Percentiles rank a stretch among this genome's conserved stretches.
phyloP scores from a whole-genome alignment of 164 flowering plant genomes.

The Piper betle region DNA sequence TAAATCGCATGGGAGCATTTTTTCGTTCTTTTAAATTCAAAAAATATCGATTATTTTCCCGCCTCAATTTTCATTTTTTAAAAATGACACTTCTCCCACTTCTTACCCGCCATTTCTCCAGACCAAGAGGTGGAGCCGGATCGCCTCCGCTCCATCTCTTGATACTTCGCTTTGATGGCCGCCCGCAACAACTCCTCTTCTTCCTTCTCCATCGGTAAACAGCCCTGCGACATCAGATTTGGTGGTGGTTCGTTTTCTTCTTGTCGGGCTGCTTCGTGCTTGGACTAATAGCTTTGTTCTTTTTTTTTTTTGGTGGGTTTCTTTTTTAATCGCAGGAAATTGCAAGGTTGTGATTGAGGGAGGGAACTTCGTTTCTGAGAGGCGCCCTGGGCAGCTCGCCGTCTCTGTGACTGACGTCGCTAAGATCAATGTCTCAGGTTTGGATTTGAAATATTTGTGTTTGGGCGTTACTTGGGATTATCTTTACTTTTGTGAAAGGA shows the following conservation, averaged over 20 bases:
- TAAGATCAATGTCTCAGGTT: slow-evolving; percentile 42
- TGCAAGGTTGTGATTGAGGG: slow-evolving; percentile 43
- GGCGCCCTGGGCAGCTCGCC: slow-evolving; percentile 13
- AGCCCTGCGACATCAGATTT: not conserved
- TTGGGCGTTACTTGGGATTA: not conserved
- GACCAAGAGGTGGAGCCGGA: no score
- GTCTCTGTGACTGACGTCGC: slow-evolving; percentile 23
- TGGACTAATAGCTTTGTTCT: not conserved
- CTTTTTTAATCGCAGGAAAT: slow-evolving; percentile 26
- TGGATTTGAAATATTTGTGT: not conserved
- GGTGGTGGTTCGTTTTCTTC: not conserved
- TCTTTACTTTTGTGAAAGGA: not conserved
- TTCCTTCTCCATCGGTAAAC: not conserved
- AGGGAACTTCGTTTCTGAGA: slow-evolving; percentile 20
- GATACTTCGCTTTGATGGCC: no score
- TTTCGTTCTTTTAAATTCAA: no score
- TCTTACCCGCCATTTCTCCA: no score
- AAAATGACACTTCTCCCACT: no score
- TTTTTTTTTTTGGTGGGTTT: not conserved
- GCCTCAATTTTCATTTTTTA: no score
- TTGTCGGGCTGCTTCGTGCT: not conserved
- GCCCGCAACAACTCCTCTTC: not conserved
- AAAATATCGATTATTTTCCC: no score
- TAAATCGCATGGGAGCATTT: no score
- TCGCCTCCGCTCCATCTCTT: no score